A percentile compares a stretch with the other conserved stretches of the same genome.
Conservation (phyloP, 768 basidiomycete genomes). For the Pleurotus giganteus region DNA sequence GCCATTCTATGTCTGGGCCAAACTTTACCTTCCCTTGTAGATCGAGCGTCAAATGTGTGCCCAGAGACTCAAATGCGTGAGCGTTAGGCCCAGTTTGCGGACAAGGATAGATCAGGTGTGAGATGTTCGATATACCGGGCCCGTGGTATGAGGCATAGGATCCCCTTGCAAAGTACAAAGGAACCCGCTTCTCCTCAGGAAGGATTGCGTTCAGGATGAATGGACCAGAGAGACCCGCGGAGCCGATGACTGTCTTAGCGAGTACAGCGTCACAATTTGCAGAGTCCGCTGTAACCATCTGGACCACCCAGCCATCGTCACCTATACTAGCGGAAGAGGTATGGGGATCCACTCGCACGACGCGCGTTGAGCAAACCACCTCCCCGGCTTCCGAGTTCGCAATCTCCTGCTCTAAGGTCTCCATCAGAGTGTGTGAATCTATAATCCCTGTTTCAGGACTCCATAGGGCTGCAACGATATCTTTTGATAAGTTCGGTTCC, state of each 20-base stretch:
- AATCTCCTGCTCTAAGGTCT: constrained; percentile 80
- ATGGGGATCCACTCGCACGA: constrained; percentile 81
- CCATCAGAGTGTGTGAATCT: constrained; percentile 83
- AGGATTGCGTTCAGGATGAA: constrained; percentile 72
- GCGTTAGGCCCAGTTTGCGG: constrained; percentile 60
- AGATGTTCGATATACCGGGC: constrained; percentile 63
- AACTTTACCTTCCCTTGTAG: constrained; percentile 83
- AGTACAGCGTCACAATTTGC: constrained; percentile 52
- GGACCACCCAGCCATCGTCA: constrained; percentile 84
- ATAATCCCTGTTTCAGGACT: constrained; percentile 89
- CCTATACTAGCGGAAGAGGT: constrained; percentile 23
- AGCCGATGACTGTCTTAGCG: constrained; percentile 77
- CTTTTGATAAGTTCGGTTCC: constrained; percentile 78
- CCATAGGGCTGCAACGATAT: constrained; percentile 74
- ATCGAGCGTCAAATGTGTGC: constrained; percentile 90
- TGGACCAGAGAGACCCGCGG: constrained; percentile 71
- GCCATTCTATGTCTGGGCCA: constrained; percentile 92
- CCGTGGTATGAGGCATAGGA: constrained; percentile 90
- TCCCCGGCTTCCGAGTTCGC: constrained; percentile 64
- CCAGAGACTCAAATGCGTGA: constrained; percentile 78
- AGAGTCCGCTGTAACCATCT: constrained; percentile 57
- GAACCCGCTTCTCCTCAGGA: constrained; percentile 52
- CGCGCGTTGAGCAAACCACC: constrained; percentile 75
- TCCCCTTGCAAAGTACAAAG: constrained; percentile 80
- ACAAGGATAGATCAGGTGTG: constrained; percentile 88